Evolutionary conservation across 2,329 filamentous ascomycete genomes (phyloP).

Genomic region (Cladosporium sp.): DNA sequence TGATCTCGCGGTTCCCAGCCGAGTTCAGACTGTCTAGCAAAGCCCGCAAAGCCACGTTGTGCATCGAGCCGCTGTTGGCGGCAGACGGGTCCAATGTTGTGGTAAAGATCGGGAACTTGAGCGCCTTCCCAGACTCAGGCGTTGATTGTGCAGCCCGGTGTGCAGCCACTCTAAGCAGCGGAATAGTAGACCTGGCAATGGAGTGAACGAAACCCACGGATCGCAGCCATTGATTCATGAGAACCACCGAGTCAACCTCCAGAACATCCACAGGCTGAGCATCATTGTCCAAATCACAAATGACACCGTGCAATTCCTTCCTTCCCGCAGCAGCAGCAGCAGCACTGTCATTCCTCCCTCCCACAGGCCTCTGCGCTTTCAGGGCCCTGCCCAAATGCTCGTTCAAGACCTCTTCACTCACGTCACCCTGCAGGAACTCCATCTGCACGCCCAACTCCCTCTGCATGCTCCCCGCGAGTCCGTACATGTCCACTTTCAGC

Average conservation of each 20-base stretch:
- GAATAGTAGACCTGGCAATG: conserved; percentile 12
- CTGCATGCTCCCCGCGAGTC: conserved; percentile 18
- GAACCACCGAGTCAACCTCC: conserved; percentile 18
- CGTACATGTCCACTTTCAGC: conserved; percentile 23
- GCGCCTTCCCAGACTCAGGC: neutral
- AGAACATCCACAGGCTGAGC: conserved; percentile 18
- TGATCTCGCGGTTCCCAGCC: conserved; percentile 13
- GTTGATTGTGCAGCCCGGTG: neutral
- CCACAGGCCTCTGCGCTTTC: neutral
- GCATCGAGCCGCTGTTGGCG: neutral
- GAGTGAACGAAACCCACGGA: conserved; percentile 26
- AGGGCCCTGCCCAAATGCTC: conserved; percentile 10
- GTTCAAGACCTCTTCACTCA: conserved; percentile 19
- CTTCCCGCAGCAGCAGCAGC: conserved; percentile 15
- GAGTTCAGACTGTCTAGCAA: conserved; percentile 16
- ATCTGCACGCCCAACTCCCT: conserved; percentile 23
- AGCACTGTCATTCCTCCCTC: neutral
- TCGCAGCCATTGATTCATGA: conserved; percentile 19
- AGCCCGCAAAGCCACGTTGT: conserved; percentile 8
- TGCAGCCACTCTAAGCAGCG: conserved; percentile 6
- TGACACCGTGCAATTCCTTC: conserved; percentile 21
- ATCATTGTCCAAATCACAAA: conserved; percentile 20
- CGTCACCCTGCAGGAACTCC: conserved; percentile 15
- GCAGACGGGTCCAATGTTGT: conserved; percentile 8
- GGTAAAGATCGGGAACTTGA: conserved; percentile 4